These are phyloP conservation scores for Colletotrichum sp. DNA, from an alignment of 2,329 filamentous ascomycete genomes.

Conservation along the genomic window DNA sequence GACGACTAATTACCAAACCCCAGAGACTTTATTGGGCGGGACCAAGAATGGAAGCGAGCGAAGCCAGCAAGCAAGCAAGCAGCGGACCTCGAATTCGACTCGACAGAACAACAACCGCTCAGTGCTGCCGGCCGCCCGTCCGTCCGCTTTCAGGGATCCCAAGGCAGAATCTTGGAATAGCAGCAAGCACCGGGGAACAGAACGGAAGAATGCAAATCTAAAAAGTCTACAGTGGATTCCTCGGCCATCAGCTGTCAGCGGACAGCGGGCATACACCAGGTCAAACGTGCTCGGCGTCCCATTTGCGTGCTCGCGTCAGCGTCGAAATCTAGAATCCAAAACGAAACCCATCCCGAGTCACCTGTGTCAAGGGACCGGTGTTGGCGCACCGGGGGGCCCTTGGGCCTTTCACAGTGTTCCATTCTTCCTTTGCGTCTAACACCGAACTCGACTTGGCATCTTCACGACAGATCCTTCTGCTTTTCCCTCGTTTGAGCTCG, in stretches of 20 bases:
- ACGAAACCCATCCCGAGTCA: constrained; percentile 21
- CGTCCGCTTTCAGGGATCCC: constrained; percentile 10
- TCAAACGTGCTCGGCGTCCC: constrained; percentile 19
- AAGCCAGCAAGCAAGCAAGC: not conserved
- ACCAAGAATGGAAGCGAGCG: not conserved
- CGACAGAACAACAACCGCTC: not conserved
- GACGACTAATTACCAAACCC: not conserved
- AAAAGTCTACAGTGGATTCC: constrained; percentile 4
- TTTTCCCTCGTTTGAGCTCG: not conserved
- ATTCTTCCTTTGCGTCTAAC: not conserved
- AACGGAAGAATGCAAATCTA: not conserved
- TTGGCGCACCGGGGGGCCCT: not conserved
- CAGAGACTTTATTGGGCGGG: not conserved
- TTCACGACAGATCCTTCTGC: not conserved
- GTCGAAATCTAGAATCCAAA: constrained; percentile 22
- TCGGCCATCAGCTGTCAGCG: constrained; percentile 14
- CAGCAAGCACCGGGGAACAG: constrained; percentile 5
- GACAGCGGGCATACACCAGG: not conserved
- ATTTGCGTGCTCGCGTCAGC: constrained; percentile 18
- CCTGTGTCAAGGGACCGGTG: constrained; percentile 10
- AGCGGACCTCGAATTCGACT: not conserved
- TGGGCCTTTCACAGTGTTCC: not conserved
- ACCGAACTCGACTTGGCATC: not conserved
- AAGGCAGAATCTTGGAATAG: constrained; percentile 5
- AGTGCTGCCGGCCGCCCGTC: not conserved